Conservation (phyloP, 2,329 filamentous ascomycete genomes). For the Chalaropsis ovoidea region DNA sequence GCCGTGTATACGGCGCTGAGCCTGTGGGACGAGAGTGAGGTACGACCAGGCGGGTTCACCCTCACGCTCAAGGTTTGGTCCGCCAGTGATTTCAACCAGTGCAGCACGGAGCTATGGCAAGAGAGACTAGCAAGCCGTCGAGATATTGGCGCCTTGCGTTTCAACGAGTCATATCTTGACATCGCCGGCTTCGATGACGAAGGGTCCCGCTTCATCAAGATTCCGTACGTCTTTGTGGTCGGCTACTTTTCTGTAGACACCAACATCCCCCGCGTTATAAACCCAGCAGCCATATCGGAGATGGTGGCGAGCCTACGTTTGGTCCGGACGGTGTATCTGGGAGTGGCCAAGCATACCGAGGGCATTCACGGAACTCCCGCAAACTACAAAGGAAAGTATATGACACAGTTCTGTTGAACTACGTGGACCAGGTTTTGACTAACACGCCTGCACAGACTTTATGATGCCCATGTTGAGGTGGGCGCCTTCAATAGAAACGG, state of each 20-base stretch:
- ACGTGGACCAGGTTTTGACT: background rate
- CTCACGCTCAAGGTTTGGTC: constrained; percentile 26
- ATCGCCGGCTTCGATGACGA: constrained; percentile 55
- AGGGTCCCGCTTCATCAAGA: constrained; percentile 44
- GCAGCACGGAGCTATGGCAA: constrained; percentile 27
- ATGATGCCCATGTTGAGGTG: constrained; percentile 26
- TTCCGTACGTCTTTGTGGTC: constrained; percentile 38
- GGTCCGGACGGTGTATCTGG: constrained; percentile 25
- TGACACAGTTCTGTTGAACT: background rate
- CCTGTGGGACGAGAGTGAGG: constrained; percentile 26
- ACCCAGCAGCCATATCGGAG: constrained; percentile 27
- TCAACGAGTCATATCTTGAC: constrained; percentile 49
- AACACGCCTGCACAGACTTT: constrained; percentile 19
- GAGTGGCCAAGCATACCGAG: constrained; percentile 26
- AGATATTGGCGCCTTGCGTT: constrained; percentile 28
- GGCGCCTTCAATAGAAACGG: constrained; percentile 26
- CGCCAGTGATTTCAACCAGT: constrained; percentile 27
- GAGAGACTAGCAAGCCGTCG: constrained; percentile 26
- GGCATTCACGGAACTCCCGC: background rate
- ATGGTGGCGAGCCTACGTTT: constrained; percentile 27
- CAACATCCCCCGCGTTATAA: constrained; percentile 26
- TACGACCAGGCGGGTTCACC: constrained; percentile 26
- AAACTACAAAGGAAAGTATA: constrained; percentile 13
- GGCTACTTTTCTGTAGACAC: constrained; percentile 26
- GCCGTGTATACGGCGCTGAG: constrained; percentile 24